phyloP scores from a whole-genome alignment of 768 basidiomycete species.

The Rhizopogon vinicolor region DNA sequence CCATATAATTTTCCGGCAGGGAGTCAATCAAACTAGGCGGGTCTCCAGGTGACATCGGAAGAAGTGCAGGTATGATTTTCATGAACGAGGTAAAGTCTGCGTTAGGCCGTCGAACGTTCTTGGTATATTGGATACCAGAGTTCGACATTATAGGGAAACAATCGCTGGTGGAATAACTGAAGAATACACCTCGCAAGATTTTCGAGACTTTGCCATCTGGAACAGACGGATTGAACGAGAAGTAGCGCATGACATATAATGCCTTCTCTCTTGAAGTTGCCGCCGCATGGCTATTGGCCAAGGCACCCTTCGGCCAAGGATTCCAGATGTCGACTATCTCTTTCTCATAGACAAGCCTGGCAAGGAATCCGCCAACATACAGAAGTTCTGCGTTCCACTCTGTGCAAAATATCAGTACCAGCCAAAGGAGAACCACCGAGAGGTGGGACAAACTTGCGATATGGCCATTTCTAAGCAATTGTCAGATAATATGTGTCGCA shows the following conservation, averaged over 20 bases:
- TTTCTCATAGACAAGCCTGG: constrained; percentile 78
- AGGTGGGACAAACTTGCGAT: constrained; percentile 52
- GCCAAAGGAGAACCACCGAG: background rate
- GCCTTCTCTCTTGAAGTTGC: constrained; percentile 23
- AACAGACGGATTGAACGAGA: constrained; percentile 82
- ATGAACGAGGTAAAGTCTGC: constrained; percentile 64
- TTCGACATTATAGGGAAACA: constrained; percentile 72
- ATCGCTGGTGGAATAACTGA: constrained; percentile 47
- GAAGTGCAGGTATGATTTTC: constrained; percentile 64
- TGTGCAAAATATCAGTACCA: constrained; percentile 18
- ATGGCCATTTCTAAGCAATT: constrained; percentile 61
- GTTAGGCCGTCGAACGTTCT: constrained; percentile 71
- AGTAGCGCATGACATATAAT: constrained; percentile 80
- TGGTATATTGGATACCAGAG: constrained; percentile 59
- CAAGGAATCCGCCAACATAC: constrained; percentile 76
- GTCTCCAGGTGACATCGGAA: constrained; percentile 38
- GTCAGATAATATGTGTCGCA: background rate
- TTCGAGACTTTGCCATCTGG: constrained; percentile 72
- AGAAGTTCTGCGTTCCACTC: constrained; percentile 92
- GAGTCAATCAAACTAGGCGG: constrained; percentile 55
- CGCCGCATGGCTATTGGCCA: background rate
- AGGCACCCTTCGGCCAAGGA: constrained; percentile 16
- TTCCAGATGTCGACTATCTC: constrained; percentile 57
- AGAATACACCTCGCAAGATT: constrained; percentile 71
- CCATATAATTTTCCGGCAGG: constrained; percentile 54